phyloP scores from a whole-genome alignment of 1,284 basidiomycete genomes.

The Fomitopsis betulina region DNA sequence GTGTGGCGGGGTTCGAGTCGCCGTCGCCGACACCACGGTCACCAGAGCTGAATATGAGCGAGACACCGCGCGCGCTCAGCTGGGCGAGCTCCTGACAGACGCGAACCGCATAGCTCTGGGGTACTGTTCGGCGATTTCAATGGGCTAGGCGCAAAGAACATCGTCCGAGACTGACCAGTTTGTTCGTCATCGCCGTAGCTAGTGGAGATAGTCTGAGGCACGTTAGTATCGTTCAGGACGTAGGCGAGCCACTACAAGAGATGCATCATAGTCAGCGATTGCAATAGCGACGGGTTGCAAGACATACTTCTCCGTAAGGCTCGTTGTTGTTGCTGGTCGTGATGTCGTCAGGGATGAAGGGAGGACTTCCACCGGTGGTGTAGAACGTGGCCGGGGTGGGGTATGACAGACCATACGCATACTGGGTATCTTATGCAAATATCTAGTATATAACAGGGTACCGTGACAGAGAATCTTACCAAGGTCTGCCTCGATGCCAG shows the following conservation, averaged over 20 bases:
- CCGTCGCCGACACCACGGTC: slow-evolving; percentile 70
- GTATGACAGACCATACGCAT: slow-evolving; percentile 57
- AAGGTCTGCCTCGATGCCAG: slow-evolving; percentile 68
- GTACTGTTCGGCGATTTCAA: slow-evolving; percentile 36
- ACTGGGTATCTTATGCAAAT: slow-evolving; percentile 47
- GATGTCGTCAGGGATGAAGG: slow-evolving; percentile 45
- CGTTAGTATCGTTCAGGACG: slow-evolving; percentile 26
- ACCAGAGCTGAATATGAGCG: slow-evolving; percentile 60
- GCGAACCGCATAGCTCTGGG: slow-evolving; percentile 52
- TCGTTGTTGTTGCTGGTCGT: slow-evolving; percentile 52
- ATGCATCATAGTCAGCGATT: slow-evolving; percentile 4
- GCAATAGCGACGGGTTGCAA: neutral
- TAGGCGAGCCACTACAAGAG: slow-evolving; percentile 54
- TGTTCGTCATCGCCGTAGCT: slow-evolving; percentile 70
- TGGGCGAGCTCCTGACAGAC: slow-evolving; percentile 63
- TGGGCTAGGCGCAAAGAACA: neutral
- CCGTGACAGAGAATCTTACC: slow-evolving; percentile 11
- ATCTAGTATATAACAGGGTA: neutral
- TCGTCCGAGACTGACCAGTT: slow-evolving; percentile 37
- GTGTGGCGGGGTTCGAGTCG: slow-evolving; percentile 40
- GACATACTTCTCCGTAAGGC: slow-evolving; percentile 47
- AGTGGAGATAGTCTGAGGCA: slow-evolving; percentile 56
- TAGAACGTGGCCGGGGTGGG: slow-evolving; percentile 48
- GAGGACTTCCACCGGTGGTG: slow-evolving; percentile 57
- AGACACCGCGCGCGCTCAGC: slow-evolving; percentile 60